These are phyloP conservation scores for Thelonectria discophora DNA, from an alignment of 2,329 filamentous ascomycete species.

Conservation along the genomic window DNA sequence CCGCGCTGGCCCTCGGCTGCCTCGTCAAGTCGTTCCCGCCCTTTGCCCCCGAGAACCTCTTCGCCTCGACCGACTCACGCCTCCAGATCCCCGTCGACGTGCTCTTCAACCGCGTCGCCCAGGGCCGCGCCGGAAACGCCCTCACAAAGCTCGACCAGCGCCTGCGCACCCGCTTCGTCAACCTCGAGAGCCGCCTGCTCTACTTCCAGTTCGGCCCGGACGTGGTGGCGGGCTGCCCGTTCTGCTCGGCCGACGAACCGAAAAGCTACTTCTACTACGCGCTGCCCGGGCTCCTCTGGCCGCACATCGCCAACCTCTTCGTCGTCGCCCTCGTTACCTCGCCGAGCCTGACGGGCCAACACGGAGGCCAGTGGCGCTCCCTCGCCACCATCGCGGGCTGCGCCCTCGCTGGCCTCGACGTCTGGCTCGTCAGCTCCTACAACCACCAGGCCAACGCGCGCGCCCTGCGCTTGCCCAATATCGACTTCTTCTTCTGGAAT, in stretches of 20 bases:
- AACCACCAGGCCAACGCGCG: slow-evolving; percentile 71
- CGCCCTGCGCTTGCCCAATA: slow-evolving; percentile 67
- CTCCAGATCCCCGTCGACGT: slow-evolving; percentile 87
- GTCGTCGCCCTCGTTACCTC: slow-evolving; percentile 79
- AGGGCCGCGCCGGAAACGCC: slow-evolving; percentile 57
- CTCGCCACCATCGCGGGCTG: slow-evolving; percentile 72
- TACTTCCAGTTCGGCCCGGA: slow-evolving; percentile 86
- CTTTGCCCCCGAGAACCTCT: slow-evolving; percentile 83
- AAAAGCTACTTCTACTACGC: slow-evolving; percentile 82
- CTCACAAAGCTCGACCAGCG: slow-evolving; percentile 69
- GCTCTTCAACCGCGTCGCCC: slow-evolving; percentile 78
- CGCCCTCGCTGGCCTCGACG: slow-evolving; percentile 68
- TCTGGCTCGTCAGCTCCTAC: slow-evolving; percentile 72
- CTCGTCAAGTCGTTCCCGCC: slow-evolving; percentile 70
- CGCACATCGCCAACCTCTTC: slow-evolving; percentile 83
- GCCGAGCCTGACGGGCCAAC: slow-evolving; percentile 67
- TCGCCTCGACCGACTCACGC: slow-evolving; percentile 78
- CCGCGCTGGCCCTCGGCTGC: slow-evolving; percentile 55
- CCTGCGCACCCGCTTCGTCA: slow-evolving; percentile 74
- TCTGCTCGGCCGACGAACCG: slow-evolving; percentile 78
- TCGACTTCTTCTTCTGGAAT: slow-evolving; percentile 78
- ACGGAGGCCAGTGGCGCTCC: slow-evolving; percentile 74
- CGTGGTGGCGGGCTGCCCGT: slow-evolving; percentile 78
- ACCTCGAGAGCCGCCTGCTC: slow-evolving; percentile 75
- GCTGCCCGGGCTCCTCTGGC: slow-evolving; percentile 74